phyloP scores from a whole-genome alignment of 495 filamentous ascomycete genomes.

The Cladorrhinum samala region DNA sequence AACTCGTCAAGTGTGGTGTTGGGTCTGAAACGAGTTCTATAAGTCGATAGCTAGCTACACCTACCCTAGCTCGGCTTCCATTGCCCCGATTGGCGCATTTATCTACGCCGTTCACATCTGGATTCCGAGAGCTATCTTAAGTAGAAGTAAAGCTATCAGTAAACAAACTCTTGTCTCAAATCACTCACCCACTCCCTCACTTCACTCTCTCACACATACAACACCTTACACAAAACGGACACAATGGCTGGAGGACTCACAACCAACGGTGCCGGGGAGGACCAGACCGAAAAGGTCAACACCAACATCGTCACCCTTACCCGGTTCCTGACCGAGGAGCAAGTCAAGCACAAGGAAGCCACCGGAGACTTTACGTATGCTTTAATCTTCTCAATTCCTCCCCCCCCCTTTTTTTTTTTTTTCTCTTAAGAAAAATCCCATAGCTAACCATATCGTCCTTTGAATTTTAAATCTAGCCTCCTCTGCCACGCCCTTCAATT shows the following conservation, averaged over 20 bases:
- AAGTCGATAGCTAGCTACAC: not conserved
- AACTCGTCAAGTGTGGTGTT: not conserved
- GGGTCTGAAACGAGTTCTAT: not conserved
- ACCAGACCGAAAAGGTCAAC: constrained; percentile 71
- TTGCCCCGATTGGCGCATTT: not conserved
- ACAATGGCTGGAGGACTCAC: constrained; percentile 20
- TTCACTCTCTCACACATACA: too few relatives aligned
- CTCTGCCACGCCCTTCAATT: constrained; percentile 97
- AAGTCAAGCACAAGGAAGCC: constrained; percentile 85
- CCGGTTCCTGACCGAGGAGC: constrained; percentile 91
- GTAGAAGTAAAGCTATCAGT: not conserved
- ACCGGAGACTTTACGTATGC: constrained; percentile 96
- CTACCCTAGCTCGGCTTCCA: not conserved
- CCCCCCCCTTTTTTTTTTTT: not conserved
- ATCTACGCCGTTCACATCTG: not conserved
- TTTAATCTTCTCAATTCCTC: not conserved
- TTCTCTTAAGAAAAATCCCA: not conserved
- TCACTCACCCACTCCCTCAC: not conserved
- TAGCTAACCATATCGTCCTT: not conserved
- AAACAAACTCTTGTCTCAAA: not conserved
- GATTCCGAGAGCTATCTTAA: not conserved
- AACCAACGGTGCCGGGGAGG: constrained; percentile 26
- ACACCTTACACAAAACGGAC: constrained; percentile 1
- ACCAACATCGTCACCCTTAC: constrained; percentile 94
- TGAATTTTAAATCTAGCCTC: constrained; percentile 51